Percentiles rank a stretch among this genome's conserved stretches.
phyloP scores from a whole-genome alignment of 2,329 filamentous ascomycete species.

The Penicillium decumbens region DNA sequence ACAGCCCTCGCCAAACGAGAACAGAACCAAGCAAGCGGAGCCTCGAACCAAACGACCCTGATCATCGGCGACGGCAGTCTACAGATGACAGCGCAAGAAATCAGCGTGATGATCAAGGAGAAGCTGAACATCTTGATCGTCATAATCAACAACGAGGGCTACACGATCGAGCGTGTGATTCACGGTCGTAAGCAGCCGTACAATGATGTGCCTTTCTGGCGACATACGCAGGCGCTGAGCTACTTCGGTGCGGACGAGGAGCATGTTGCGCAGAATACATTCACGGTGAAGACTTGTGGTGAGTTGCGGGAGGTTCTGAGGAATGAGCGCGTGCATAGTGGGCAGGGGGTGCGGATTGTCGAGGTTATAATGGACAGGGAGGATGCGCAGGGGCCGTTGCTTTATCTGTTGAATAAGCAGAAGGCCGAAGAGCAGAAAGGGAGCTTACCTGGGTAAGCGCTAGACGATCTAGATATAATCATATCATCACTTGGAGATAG shows the following conservation, averaged over 20 bases:
- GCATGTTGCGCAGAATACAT: constrained; percentile 39
- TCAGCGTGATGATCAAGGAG: constrained; percentile 59
- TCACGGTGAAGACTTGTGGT: constrained; percentile 43
- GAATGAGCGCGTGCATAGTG: constrained; percentile 35
- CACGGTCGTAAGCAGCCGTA: constrained; percentile 52
- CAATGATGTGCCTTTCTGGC: constrained; percentile 54
- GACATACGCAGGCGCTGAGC: constrained; percentile 47
- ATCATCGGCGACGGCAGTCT: constrained; percentile 62
- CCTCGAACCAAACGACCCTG: constrained; percentile 49
- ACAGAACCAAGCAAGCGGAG: constrained; percentile 16
- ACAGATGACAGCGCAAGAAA: constrained; percentile 62
- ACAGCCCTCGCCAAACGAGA: constrained; percentile 49
- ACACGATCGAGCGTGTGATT: constrained; percentile 56
- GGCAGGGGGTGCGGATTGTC: constrained; percentile 39
- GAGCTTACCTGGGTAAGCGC: background rate
- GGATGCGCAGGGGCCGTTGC: constrained; percentile 33
- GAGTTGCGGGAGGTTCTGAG: constrained; percentile 43
- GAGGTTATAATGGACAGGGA: constrained; percentile 42
- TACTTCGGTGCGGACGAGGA: constrained; percentile 46
- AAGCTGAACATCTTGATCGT: constrained; percentile 49
- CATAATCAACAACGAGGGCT: constrained; percentile 57
- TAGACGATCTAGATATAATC: background rate
- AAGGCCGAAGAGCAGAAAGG: constrained; percentile 16
- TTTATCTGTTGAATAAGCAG: constrained; percentile 31
- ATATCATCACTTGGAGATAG: background rate